phyloP scores from a whole-genome alignment of 2,329 filamentous ascomycete species.

The Ophiosphaerella narmari region DNA sequence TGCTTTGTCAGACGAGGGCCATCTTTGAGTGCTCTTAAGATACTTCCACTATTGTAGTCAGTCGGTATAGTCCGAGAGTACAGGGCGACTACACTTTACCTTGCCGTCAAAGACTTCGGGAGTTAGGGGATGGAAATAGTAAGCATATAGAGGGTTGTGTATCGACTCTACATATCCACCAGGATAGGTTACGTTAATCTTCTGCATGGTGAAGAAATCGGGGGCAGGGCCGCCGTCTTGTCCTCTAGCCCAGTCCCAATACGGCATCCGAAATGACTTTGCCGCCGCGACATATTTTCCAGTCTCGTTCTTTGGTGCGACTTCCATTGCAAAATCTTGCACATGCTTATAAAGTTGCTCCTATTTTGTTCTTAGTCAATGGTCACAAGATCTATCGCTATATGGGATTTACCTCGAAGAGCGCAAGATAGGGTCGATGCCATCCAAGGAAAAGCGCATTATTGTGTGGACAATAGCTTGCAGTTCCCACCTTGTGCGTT shows the following conservation, averaged over 20 bases:
- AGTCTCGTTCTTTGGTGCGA: constrained; percentile 20
- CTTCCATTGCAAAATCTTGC: constrained; percentile 1
- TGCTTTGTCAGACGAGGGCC: constrained; percentile 27
- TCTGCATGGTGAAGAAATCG: constrained; percentile 26
- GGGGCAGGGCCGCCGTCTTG: constrained; percentile 25
- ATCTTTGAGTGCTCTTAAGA: constrained; percentile 36
- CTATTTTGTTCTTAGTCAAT: constrained; percentile 16
- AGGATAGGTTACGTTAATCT: constrained; percentile 18
- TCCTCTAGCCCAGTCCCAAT: constrained; percentile 42
- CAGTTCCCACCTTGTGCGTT: constrained; percentile 36
- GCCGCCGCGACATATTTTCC: constrained; percentile 32
- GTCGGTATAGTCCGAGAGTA: background rate
- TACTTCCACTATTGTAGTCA: constrained; percentile 21
- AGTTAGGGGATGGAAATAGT: constrained; percentile 30
- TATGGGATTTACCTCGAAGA: constrained; percentile 57
- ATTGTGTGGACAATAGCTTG: constrained; percentile 77
- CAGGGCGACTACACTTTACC: constrained; percentile 5
- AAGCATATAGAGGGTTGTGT: constrained; percentile 37
- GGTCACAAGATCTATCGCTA: background rate
- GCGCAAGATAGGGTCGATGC: constrained; percentile 79
- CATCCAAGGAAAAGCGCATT: constrained; percentile 81
- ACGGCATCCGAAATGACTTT: constrained; percentile 38
- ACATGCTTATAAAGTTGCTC: constrained; percentile 37
- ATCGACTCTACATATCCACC: constrained; percentile 21
- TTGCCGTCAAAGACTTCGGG: constrained; percentile 30